Evolutionary conservation across 2,329 filamentous ascomycete genomes (phyloP), one percentile per base, ranked within the genome.

Genomic region (Trichoderma hamatum): DNA sequence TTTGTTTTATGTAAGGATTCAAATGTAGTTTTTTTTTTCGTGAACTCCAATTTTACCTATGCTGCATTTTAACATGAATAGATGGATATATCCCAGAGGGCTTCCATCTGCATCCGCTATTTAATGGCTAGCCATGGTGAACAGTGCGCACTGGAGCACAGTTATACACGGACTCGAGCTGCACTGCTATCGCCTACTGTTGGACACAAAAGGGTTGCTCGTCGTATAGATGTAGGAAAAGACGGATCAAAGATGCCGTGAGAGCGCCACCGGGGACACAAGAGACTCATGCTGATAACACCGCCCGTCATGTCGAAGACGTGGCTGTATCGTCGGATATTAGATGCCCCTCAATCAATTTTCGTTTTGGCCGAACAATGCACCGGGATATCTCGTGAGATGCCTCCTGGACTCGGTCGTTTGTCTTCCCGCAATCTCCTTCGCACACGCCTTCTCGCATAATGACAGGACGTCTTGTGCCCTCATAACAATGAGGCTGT

Each of bases 391-490:
- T 64, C 51, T 64, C 63, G 64, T 64, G 28, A 67, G 34, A 51
- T 56, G 13, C 16, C 34, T 58, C 63, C 63, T 70, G n/a, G 52
- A 70, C 69, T 66, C 56, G 58, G 43, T 52, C 51, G 51, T 67
- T 60, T 64, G 21, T 43, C 62, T 67, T 60, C 64, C 52, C 51
- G 56, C 43, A 28, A 54, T 24, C 14, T 39, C 30, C 64, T 58
- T 65, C 68, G 61, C 61, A 63, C 69, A 67, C 58, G 63, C 63
- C 58, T 70, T 43, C 58, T 62, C 69, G 63, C 69, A 67, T 67
- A 59, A 70, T 70, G 69, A 70, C 69, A 70, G 64, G 69, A 55
- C 64, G 46, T 46, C 36, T 70, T 56, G 63, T 67, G 64, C 43
- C 3, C 51, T 52, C 39, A 49, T 51, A 39, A 60, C 60, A 66